Evolutionary conservation across 2,329 filamentous ascomycete genomes (phyloP), one percentile per base, ranked within the genome.

Genomic region (Daldinia sp.): DNA sequence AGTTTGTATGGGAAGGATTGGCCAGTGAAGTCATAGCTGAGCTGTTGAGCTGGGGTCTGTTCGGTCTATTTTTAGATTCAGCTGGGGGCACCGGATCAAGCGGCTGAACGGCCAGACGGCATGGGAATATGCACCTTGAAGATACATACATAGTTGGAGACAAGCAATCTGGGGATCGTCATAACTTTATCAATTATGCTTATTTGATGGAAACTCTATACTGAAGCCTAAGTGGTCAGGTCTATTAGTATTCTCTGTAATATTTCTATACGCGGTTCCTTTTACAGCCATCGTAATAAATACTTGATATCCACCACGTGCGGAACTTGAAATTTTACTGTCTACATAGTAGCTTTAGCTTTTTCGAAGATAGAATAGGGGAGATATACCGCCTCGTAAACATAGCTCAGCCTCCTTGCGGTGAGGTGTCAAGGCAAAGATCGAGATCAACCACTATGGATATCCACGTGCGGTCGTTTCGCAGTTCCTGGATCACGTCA

Each of bases 41-140:
- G 30, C 4, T 23, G 34, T 7, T 43, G 5, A 43, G 25, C 4
- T 29, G 17, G 23, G 9, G 3, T n/a, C 49, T 58, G 55, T 55
- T 63, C 53, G 9, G 3, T n/a, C 49, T 58, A 59, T 55, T 63
- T 58, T 58, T 43, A 49, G 53, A 45, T 17, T 34, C 21, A 34
- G 47, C 37, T 35, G 3, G 23, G 25, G n/a, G 19, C 32, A 15
- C n/a, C n/a, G n/a, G n/a, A n/a, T n/a, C n/a, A n/a, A n/a, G n/a
- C n/a, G 9, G 49, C 48, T 53, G 58, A 57, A 25, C 30, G 32
- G 47, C 47, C 53, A 47, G 53, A 11, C 53, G 51, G 45, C 11
- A 43, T 13, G 25, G 49, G 19, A 11, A 43, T 13, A 25, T 21
- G 15, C 19, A 21, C 15, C 29, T 30, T 30, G 8, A 30, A 10